Evolutionary conservation across 768 basidiomycete species (phyloP), one percentile per base, ranked within the genome.

Genomic region (Collybia sp.): DNA sequence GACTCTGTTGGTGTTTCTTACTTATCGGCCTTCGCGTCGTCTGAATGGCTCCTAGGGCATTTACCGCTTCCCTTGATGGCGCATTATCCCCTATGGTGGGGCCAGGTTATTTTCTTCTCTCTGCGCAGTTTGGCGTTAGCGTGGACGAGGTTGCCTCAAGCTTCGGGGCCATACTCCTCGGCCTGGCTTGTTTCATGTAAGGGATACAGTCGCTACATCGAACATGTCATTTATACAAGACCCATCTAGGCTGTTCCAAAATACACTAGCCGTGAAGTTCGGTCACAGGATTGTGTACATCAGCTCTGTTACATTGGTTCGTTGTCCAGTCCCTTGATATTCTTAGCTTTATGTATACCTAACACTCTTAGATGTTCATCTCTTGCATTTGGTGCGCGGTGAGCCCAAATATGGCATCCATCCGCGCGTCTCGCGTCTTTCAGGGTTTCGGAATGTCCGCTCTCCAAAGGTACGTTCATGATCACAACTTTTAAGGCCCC

Each of bases 371-470:
- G 70, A 71, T 72, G 68, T 71, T 74, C 50, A 57, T 71, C 13
- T 64, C 66, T 6, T 70, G 70, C 42, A 70, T 73, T 35, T 73
- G 73, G 72, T 69, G 65, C 47, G 73, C 69, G 6, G 57, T 64
- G 6, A 70, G 69, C 46, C 70, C 72, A 13, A 68, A 61, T 19
- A 60, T 74, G 30, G 49, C 63, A 0, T 72, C 71, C 2, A 70
- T 75, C 37, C 59, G 61, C 15, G 71, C 68, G 3, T 68, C 72
- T 8, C 62, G 72, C 13, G 61, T 69, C 10, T 73, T 74, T 54
- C 72, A 73, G 55, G 72, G 72, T 4, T 68, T 72, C 53, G 72
- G 70, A 30, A 72, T 70, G 70, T 71, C 69, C 1, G 67, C 67
- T 8, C 44, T 70, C 43, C 69, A 72, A 56, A 69, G 68, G 70